These are phyloP conservation scores for Trifolium dubium DNA, from an alignment of 306 rosid species.

Conservation along the genomic window DNA sequence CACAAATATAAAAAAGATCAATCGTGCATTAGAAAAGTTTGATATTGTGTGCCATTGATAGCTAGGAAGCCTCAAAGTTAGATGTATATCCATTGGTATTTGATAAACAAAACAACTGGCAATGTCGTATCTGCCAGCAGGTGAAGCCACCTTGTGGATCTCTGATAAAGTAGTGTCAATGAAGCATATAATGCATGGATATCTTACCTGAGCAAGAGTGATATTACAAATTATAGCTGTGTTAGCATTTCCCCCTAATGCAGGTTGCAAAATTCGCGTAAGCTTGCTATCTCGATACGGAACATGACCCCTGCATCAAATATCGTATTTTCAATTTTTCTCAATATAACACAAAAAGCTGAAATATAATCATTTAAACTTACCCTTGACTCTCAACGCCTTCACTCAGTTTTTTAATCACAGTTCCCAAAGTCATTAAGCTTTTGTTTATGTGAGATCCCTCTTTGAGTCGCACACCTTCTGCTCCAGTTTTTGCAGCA, in stretches of 20 bases:
- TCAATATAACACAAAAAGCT: conserved; percentile 29
- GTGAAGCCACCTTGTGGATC: background rate
- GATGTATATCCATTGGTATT: conserved; percentile 1
- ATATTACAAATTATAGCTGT: conserved; percentile 96
- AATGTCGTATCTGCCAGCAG: background rate
- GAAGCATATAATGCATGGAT: conserved; percentile 10
- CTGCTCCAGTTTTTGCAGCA: conserved; percentile 98
- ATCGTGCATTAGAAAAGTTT: conserved; percentile 18
- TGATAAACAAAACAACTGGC: background rate
- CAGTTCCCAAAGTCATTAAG: conserved; percentile 97
- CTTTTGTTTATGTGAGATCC: conserved; percentile 98
- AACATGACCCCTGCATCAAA: conserved; percentile 83
- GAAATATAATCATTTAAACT: conserved; percentile 40
- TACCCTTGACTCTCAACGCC: conserved; percentile 99
- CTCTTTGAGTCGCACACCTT: conserved; percentile 92
- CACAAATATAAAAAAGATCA: conserved; percentile 17
- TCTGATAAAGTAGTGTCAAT: conserved; percentile 11
- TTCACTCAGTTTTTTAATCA: conserved; percentile 95
- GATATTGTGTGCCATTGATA: conserved; percentile 20
- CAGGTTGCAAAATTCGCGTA: conserved; percentile 93
- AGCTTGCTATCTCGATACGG: conserved; percentile 99
- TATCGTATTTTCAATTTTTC: conserved; percentile 30
- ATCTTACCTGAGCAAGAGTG: conserved; percentile 83
- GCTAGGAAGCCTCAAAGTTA: conserved; percentile 11
- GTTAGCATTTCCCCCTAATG: conserved; percentile 96